Evolutionary conservation across 257 asterid genomes (phyloP).

Genomic region (Solanum rostratum): DNA sequence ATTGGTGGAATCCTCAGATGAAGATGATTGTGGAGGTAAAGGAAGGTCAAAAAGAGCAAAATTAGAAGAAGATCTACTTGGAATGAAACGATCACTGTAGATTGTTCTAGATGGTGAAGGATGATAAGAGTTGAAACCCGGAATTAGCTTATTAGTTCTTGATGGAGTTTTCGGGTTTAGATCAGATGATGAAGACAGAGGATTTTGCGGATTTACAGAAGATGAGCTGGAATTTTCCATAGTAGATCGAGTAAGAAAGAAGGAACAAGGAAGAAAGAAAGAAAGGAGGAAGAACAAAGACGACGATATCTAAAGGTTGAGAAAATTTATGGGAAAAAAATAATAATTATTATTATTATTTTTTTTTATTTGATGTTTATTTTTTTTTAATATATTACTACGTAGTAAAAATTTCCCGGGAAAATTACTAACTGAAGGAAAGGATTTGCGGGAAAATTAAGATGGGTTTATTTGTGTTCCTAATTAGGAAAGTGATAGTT

Average conservation of each 20-base stretch:
- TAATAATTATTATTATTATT: not conserved
- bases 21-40: slow-evolving; percentile 26
- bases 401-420: slow-evolving; percentile 25
- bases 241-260: not conserved
- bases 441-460: slow-evolving; percentile 21
- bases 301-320: not conserved
- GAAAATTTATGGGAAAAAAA: not conserved
- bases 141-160: not conserved
- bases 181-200: not conserved
- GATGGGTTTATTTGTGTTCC: not conserved
- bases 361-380: not conserved
- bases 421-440: slow-evolving; percentile 5
- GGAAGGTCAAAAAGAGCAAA: slow-evolving; percentile 67
- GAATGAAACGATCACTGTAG: slow-evolving; percentile 84
- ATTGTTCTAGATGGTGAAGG: slow-evolving; percentile 68
- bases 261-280: not conserved
- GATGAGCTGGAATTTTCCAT: slow-evolving; percentile 16
- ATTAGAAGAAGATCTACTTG: slow-evolving; percentile 74
- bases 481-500: not conserved
- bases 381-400: not conserved
- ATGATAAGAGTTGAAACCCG: slow-evolving; percentile 23
- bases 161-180: slow-evolving; percentile 29
- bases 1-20: slow-evolving; percentile 48
- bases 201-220: not conserved
- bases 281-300: not conserved